A percentile compares a stretch with the other conserved stretches of the same genome.
Conservation (phyloP, 2,329 filamentous ascomycete species). For the Fusarium chuoi region DNA sequence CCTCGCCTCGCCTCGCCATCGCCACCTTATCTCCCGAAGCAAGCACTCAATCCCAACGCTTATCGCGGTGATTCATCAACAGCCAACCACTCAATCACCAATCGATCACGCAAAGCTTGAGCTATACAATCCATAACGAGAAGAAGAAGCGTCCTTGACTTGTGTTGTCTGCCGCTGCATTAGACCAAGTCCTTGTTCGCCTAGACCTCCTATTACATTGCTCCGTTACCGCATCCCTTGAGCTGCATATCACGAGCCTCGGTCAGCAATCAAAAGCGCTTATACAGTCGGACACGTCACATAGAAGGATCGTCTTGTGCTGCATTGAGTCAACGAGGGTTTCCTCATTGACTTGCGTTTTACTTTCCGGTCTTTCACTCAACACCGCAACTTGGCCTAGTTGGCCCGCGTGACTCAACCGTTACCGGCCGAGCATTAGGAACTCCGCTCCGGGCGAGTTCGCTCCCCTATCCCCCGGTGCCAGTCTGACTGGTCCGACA, state of each 20-base stretch:
- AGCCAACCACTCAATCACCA: conserved; percentile 1
- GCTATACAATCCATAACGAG: conserved; percentile 40
- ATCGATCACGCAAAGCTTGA: conserved; percentile 35
- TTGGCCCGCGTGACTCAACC: conserved; percentile 40
- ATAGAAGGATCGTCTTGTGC: conserved; percentile 26
- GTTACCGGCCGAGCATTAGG: conserved; percentile 37
- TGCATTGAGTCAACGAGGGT: conserved; percentile 43
- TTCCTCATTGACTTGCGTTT: conserved; percentile 30
- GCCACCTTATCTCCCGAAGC: conserved; percentile 38
- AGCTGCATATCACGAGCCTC: conserved; percentile 18
- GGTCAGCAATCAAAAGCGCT: conserved; percentile 26
- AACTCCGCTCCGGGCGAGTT: conserved; percentile 45
- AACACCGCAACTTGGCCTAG: conserved; percentile 28
- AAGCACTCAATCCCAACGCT: conserved; percentile 34
- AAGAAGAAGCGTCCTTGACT: conserved; percentile 49
- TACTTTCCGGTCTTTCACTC: conserved; percentile 14
- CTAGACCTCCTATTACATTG: conserved; percentile 27
- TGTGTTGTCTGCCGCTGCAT: conserved; percentile 32
- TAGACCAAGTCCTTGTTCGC: conserved; percentile 34
- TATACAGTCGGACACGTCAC: conserved; percentile 7
- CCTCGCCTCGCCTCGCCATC: conserved; percentile 40
- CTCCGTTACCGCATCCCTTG: conserved; percentile 14
- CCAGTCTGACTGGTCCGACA: conserved; percentile 45
- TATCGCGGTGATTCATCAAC: conserved; percentile 39
- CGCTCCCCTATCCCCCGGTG: conserved; percentile 45